Base-by-base conservation (phyloP, 805 yeast species). In the Vanderwaltozyma polyspora region DNA sequence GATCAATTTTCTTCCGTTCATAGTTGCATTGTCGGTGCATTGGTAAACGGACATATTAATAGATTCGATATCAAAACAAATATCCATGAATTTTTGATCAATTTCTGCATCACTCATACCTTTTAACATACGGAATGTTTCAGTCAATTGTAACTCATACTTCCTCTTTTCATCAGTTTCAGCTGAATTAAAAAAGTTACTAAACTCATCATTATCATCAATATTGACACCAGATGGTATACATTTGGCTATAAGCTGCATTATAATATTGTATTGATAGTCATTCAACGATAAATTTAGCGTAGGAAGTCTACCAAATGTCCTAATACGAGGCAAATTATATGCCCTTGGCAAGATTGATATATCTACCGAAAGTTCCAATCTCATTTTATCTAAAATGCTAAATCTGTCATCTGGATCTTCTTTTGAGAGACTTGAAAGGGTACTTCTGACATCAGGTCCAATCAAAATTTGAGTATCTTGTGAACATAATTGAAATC, bases 381-480 rank as follows among this genome's bases (percentile, higher is more conserved):
- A 65, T 40, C 78, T 76, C 44, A 87, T 67, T 35, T 78, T 77
- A 45, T 84, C 93, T 36, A 91, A 64, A 36, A 91, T 75, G 39
- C 76, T 66, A 3, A 80, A 72, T 3, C 57, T 42, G 18, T 46
- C 56, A 8, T 46, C 58, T 3, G 55, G 59, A 18, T 57, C 60
- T 4, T 52, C 46, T 7, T 61, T 58, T 42, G 78, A 82, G 13
- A 86, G 57, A 45, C 82, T 84, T 31, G 72, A 74, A 62, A 87
- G 74, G 0, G 95, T 80, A 1, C 81, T 72, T 44, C 79, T 73
- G 35, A 86, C 78, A 40, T 76, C 72, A 0, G 93, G 79, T 0
- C 96, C 98, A 30, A 91, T 77, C 35, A 91, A 62, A 23, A 89
- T 71, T 52, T 89, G 95, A 0, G 96, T 86, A 53, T 89, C 91